These are phyloP conservation scores for Botrytis sinoallii DNA, from an alignment of 2,329 filamentous ascomycete genomes.

Conservation along the genomic window DNA sequence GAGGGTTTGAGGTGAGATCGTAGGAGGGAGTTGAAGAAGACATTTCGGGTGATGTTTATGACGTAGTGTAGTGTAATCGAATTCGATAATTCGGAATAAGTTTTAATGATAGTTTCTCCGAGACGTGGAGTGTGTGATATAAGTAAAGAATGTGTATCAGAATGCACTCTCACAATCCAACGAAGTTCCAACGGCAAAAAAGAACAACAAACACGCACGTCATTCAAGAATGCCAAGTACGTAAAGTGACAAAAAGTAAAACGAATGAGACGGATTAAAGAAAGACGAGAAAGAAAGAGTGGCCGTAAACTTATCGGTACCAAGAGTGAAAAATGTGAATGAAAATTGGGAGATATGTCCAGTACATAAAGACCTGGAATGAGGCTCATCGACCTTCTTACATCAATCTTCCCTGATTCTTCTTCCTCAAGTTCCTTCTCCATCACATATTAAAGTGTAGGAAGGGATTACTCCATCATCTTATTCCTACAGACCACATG, in stretches of 20 bases:
- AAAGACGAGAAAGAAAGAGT: not conserved
- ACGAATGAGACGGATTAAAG: not conserved
- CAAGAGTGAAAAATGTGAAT: not conserved
- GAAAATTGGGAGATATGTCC: not conserved
- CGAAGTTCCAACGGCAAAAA: not conserved
- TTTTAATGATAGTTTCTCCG: not conserved
- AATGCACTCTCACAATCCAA: not conserved
- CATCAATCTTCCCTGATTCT: not conserved
- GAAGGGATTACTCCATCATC: not conserved
- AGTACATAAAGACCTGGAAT: not conserved
- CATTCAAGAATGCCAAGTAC: not conserved
- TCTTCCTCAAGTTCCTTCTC: not conserved
- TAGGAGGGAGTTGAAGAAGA: not conserved
- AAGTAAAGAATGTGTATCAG: not conserved
- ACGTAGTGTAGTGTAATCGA: not conserved
- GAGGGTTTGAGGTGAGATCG: not conserved
- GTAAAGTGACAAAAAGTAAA: not conserved
- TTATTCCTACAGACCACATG: constrained; percentile 5
- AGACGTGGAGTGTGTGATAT: not conserved
- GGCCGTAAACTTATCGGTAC: not conserved
- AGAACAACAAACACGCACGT: not conserved
- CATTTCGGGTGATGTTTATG: not conserved
- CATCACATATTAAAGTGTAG: not conserved
- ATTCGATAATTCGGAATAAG: not conserved
- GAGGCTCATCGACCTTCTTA: not conserved